Evolutionary conservation across 169 alveolate genomes (phyloP).

Genomic region (Eimeria praecox): DNA sequence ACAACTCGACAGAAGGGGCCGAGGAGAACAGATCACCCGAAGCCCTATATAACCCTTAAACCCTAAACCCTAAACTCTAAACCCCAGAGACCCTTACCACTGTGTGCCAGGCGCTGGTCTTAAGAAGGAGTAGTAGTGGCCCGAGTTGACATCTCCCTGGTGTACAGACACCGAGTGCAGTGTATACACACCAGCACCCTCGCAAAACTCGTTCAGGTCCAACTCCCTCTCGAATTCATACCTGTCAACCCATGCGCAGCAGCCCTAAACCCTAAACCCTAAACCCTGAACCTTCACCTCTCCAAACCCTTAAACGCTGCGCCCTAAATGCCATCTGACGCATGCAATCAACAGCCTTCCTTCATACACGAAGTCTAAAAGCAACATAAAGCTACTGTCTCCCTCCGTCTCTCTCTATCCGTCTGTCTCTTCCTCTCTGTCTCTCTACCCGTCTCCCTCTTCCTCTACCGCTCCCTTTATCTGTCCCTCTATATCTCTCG

Average conservation of each 20-base stretch:
- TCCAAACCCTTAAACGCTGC: background rate
- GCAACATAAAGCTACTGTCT: too few relatives aligned
- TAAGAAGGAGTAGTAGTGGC: conserved; percentile 97
- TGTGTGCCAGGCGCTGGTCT: conserved; percentile 89
- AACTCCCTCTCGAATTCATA: conserved; percentile 95
- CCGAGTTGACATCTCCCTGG: conserved; percentile 96
- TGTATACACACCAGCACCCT: conserved; percentile 90
- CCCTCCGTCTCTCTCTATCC: too few relatives aligned
- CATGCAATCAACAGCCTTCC: background rate
- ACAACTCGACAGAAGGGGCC: too few relatives aligned
- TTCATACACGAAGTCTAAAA: background rate
- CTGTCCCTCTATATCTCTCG: background rate
- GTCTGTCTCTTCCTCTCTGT: too few relatives aligned
- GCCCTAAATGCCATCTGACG: background rate
- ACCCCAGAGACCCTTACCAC: conserved; percentile 20
- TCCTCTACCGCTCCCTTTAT: too few relatives aligned
- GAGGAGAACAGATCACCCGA: too few relatives aligned
- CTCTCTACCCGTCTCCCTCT: too few relatives aligned
- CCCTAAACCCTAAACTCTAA: too few relatives aligned
- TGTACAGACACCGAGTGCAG: conserved; percentile 97
- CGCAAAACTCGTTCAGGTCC: conserved; percentile 88
- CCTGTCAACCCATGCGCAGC: conserved; percentile 89
- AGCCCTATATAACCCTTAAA: too few relatives aligned
- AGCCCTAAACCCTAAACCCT: background rate
- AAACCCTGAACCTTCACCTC: background rate